A percentile compares a stretch with the other conserved stretches of the same genome.
Conservation (phyloP, 495 filamentous ascomycete species). For the Penicillium alfredii region DNA sequence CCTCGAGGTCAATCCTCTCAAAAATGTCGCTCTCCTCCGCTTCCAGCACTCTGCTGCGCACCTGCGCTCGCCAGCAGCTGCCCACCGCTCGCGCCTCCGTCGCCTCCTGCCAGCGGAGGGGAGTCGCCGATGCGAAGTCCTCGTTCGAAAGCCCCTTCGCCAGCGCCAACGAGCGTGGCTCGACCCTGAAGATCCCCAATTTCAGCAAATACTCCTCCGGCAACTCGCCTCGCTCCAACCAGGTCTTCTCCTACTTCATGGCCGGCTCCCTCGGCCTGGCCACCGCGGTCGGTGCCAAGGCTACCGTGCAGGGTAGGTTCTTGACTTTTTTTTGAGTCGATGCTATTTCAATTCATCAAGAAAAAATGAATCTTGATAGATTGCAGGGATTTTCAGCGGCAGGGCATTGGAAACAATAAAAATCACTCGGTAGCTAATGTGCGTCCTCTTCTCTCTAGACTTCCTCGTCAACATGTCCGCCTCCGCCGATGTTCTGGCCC, state of each 20-base stretch:
- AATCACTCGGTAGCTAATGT: too few species aligned
- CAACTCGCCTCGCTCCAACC: constrained; percentile 57
- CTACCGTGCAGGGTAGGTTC: constrained; percentile 85
- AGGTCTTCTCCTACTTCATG: constrained; percentile 96
- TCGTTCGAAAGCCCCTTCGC: constrained; percentile 49
- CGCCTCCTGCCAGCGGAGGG: constrained; percentile 45
- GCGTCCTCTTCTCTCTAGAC: constrained; percentile 51
- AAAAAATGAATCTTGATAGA: constrained; percentile 2
- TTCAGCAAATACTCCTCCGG: constrained; percentile 82
- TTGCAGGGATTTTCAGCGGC: constrained; percentile 4
- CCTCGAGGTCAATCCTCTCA: constrained; percentile 33
- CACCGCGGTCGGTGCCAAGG: constrained; percentile 88
- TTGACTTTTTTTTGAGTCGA: too few species aligned
- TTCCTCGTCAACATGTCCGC: constrained; percentile 99
- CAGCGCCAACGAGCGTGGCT: constrained; percentile 31
- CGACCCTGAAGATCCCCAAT: constrained; percentile 73
- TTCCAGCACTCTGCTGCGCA: constrained; percentile 45
- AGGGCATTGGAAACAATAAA: too few species aligned
- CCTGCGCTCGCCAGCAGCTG: constrained; percentile 46
- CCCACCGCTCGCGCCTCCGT: constrained; percentile 40
- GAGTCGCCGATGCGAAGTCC: constrained; percentile 42
- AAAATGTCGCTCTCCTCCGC: constrained; percentile 44
- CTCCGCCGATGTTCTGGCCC: constrained; percentile 95
- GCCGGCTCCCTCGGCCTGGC: constrained; percentile 90
- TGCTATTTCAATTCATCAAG: too few species aligned